These are phyloP conservation scores for Didymella exigua DNA, from an alignment of 2,329 filamentous ascomycete species.

Conservation along the genomic window DNA sequence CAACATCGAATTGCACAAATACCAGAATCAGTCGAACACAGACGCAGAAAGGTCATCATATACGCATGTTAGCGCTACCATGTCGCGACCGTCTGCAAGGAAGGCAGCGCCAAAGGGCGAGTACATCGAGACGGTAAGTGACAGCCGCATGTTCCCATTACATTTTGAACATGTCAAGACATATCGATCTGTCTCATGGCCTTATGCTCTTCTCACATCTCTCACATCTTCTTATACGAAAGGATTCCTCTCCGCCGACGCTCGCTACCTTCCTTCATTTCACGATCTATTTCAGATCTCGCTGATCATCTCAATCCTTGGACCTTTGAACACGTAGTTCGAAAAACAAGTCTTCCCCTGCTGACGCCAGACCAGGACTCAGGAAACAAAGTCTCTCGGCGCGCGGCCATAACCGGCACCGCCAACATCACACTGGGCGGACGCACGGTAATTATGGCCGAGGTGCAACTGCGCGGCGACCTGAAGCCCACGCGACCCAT, in stretches of 20 bases:
- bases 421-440: constrained; percentile 98
- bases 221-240: no score
- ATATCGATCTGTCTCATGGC: no score
- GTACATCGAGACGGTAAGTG: constrained; percentile 87
- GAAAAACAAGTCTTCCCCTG: not conserved
- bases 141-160: not conserved
- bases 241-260: no score
- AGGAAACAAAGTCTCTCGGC: constrained; percentile 96
- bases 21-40: not conserved
- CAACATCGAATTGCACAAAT: not conserved
- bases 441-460: constrained; percentile 90
- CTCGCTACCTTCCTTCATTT: no score
- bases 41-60: not conserved
- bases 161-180: not conserved
- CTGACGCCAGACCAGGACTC: constrained; percentile 70
- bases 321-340: no score
- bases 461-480: constrained; percentile 92
- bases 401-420: constrained; percentile 88
- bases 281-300: no score
- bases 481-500: constrained; percentile 58
- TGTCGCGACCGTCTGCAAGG: constrained; percentile 59
- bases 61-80: constrained; percentile 16
- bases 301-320: no score
- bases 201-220: no score
- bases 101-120: constrained; percentile 74